phyloP scores from a whole-genome alignment of 1,284 basidiomycete species.

The Waitea zeae region DNA sequence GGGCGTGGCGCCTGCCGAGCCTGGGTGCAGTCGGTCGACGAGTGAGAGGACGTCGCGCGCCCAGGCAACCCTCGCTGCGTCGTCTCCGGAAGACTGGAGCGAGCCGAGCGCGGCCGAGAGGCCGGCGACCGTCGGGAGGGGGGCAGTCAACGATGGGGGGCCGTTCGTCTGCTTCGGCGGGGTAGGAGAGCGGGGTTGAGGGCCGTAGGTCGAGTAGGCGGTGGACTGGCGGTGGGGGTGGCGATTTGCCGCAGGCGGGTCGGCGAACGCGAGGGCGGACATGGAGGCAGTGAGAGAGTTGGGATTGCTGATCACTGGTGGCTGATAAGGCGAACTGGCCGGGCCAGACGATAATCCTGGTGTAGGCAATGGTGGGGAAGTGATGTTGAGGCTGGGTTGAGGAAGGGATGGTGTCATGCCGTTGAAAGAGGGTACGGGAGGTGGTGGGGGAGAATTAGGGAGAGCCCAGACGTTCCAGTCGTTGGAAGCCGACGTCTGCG shows the following conservation, averaged over 20 bases:
- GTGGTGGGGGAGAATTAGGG: slow-evolving; percentile 1
- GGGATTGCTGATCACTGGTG: neutral
- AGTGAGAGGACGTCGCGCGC: slow-evolving; percentile 64
- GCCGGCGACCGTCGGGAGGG: slow-evolving; percentile 39
- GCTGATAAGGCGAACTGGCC: slow-evolving; percentile 1
- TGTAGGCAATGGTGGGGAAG: slow-evolving; percentile 7
- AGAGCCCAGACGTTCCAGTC: slow-evolving; percentile 1
- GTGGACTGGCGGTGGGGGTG: slow-evolving; percentile 7
- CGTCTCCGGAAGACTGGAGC: slow-evolving; percentile 31
- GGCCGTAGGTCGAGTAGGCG: slow-evolving; percentile 11
- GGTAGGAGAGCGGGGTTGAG: slow-evolving; percentile 12
- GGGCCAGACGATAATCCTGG: neutral
- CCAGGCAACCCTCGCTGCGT: slow-evolving; percentile 59
- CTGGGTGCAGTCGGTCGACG: slow-evolving; percentile 40
- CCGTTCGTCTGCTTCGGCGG: slow-evolving; percentile 11
- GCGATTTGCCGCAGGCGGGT: slow-evolving; percentile 6
- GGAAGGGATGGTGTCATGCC: neutral
- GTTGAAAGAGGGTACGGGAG: neutral
- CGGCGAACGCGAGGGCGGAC: slow-evolving; percentile 8
- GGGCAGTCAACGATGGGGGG: slow-evolving; percentile 38
- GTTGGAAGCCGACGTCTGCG: no score
- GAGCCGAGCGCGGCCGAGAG: slow-evolving; percentile 27
- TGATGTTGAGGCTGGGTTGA: slow-evolving; percentile 8
- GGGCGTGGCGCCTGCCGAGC: slow-evolving; percentile 11
- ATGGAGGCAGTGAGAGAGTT: slow-evolving; percentile 8